A percentile compares a stretch with the other conserved stretches of the same genome.
These are phyloP conservation scores for Rhizopogon vinicolor DNA, from an alignment of 768 basidiomycete species.

Conservation along the genomic window DNA sequence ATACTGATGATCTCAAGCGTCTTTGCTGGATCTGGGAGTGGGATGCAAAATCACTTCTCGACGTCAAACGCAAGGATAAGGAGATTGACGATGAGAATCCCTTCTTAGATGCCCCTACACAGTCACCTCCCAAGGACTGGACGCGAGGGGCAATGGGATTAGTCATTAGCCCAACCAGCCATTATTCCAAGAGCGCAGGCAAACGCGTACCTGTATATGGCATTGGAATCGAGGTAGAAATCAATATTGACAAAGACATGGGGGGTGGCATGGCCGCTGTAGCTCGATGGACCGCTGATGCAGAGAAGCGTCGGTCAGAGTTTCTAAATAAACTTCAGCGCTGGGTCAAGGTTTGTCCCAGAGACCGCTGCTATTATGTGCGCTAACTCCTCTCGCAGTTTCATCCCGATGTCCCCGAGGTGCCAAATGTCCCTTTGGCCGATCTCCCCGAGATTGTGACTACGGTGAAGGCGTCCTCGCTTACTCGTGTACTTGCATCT, in stretches of 20 bases:
- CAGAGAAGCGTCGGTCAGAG: conserved; percentile 54
- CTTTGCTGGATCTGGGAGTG: conserved; percentile 92
- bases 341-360: conserved; percentile 54
- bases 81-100: conserved; percentile 62
- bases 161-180: conserved; percentile 65
- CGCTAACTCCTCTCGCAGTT: conserved; percentile 36
- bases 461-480: conserved; percentile 53
- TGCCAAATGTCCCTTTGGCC: conserved; percentile 61
- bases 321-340: conserved; percentile 54
- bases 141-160: conserved; percentile 78
- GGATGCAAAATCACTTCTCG: conserved; percentile 49
- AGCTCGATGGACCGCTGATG: conserved; percentile 77
- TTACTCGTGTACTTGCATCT: conserved; percentile 69
- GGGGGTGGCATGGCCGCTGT: conserved; percentile 83
- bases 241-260: conserved; percentile 80
- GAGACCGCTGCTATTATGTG: neutral
- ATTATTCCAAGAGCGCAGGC: conserved; percentile 60
- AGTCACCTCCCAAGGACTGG: conserved; percentile 58
- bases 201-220: conserved; percentile 79
- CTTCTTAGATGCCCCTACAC: conserved; percentile 47
- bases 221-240: conserved; percentile 83
- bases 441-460: conserved; percentile 57
- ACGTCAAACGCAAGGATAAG: conserved; percentile 4
- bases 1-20: conserved; percentile 63
- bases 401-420: conserved; percentile 34